Evolutionary conservation across 257 asterid species (phyloP).

Genomic region (Penstemon barbatus): DNA sequence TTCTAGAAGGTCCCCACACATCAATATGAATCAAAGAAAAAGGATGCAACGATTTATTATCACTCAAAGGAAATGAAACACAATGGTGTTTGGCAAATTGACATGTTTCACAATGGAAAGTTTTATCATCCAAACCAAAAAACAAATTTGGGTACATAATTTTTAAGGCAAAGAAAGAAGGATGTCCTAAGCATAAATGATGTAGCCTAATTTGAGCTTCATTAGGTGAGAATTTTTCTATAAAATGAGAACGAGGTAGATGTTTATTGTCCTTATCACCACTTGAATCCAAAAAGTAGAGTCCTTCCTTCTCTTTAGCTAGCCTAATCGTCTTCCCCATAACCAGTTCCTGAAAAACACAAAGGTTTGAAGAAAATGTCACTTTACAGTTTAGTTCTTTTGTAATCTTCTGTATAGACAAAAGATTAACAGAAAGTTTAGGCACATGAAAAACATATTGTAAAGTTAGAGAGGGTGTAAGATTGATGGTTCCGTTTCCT

Average conservation of each 20-base stretch:
- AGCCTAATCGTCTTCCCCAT: slow-evolving; percentile 7
- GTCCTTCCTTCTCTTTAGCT: slow-evolving; percentile 17
- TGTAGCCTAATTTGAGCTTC: slow-evolving; percentile 20
- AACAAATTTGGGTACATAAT: background rate
- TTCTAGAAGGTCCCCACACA: background rate
- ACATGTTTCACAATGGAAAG: slow-evolving; percentile 21
- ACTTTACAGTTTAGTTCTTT: background rate
- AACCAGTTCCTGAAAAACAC: slow-evolving; percentile 10
- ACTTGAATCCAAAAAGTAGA: background rate
- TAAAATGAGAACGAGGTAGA: background rate
- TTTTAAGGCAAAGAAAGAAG: background rate
- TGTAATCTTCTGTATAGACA: slow-evolving; percentile 7
- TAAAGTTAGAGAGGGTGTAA: background rate
- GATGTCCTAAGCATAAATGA: slow-evolving; percentile 16
- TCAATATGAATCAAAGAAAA: slow-evolving; percentile 4
- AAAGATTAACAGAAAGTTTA: slow-evolving; percentile 1
- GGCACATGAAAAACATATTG: slow-evolving; percentile 22
- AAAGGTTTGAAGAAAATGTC: background rate
- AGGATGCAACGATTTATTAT: background rate
- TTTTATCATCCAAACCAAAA: background rate
- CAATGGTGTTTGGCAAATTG: slow-evolving; percentile 1
- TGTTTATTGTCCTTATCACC: no score
- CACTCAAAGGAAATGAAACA: background rate
- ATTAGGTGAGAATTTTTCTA: background rate
- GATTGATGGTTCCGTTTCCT: background rate